A percentile compares a stretch with the other conserved stretches of the same genome.
Conservation (phyloP, 2,329 filamentous ascomycete genomes). For the Cladobotryum protrusum region DNA sequence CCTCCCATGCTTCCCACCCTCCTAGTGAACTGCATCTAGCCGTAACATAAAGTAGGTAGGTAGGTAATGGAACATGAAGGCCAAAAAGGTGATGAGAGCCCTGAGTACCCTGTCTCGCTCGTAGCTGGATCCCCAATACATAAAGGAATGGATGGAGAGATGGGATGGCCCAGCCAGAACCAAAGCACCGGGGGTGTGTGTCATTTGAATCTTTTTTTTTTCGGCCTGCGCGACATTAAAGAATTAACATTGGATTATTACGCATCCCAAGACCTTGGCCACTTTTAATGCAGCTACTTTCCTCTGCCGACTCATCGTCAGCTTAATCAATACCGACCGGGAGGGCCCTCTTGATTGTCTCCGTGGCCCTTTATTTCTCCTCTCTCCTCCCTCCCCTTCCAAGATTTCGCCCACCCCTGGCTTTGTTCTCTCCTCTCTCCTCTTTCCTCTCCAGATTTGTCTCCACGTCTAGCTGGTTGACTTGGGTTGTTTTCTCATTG, state of each 20-base stretch:
- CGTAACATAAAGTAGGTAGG: constrained; percentile 1
- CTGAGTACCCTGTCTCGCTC: not conserved
- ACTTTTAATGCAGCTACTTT: constrained; percentile 25
- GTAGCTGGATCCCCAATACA: not conserved
- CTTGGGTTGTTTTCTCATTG: not conserved
- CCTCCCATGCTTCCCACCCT: constrained; percentile 9
- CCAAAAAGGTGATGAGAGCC: not conserved
- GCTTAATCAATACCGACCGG: not conserved
- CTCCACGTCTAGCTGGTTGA: not conserved
- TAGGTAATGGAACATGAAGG: not conserved
- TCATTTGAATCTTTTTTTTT: too few species aligned
- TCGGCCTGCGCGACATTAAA: too few species aligned
- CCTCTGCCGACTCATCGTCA: constrained; percentile 10
- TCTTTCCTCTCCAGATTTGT: constrained; percentile 7
- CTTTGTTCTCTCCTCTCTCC: constrained; percentile 17
- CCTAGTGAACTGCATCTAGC: constrained; percentile 6
- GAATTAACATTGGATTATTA: not conserved
- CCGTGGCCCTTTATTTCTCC: constrained; percentile 1
- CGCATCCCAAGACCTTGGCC: constrained; percentile 4
- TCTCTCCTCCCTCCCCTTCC: constrained; percentile 4
- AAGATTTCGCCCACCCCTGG: constrained; percentile 2
- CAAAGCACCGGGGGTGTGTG: too few species aligned
- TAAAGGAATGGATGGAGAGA: constrained; percentile 7
- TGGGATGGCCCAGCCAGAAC: too few species aligned
- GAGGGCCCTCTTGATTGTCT: not conserved